These are phyloP conservation scores for Dactylellina drechsleri DNA, from an alignment of 2,329 filamentous ascomycete species.

Conservation along the genomic window DNA sequence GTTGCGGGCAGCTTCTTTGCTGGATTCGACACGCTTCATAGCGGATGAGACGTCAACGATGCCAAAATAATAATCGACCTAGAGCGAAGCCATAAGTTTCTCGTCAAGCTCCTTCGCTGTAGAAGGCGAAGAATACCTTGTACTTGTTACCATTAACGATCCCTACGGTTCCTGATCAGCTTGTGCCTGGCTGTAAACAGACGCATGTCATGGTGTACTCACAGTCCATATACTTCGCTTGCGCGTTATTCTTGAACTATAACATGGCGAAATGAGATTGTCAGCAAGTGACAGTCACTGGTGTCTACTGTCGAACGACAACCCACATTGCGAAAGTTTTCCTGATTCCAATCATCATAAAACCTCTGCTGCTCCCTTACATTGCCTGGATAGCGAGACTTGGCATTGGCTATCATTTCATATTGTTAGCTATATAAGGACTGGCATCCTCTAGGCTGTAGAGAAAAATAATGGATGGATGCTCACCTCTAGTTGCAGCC, in stretches of 20 bases:
- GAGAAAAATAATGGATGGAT: slow-evolving; percentile 14
- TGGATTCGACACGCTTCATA: slow-evolving; percentile 34
- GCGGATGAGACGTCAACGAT: slow-evolving; percentile 33
- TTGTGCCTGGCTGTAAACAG: slow-evolving; percentile 1
- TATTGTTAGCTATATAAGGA: slow-evolving; percentile 1
- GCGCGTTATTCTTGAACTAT: slow-evolving; percentile 13
- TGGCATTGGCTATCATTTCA: slow-evolving; percentile 13
- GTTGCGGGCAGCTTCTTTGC: slow-evolving; percentile 20
- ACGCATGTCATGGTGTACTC: slow-evolving; percentile 1
- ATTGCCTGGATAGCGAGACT: slow-evolving; percentile 15
- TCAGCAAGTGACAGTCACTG: slow-evolving; percentile 10
- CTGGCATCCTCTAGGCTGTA: background rate
- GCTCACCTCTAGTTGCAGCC: slow-evolving; percentile 22
- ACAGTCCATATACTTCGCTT: slow-evolving; percentile 15
- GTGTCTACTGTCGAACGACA: slow-evolving; percentile 15
- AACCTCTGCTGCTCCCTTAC: slow-evolving; percentile 17
- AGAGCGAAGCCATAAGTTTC: slow-evolving; percentile 2
- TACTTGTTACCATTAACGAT: slow-evolving; percentile 38
- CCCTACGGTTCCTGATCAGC: slow-evolving; percentile 7
- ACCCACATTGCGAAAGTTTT: slow-evolving; percentile 16
- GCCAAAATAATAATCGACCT: slow-evolving; percentile 5
- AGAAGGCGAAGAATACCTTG: slow-evolving; percentile 6
- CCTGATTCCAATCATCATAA: slow-evolving; percentile 22
- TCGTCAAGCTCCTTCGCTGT: slow-evolving; percentile 12
- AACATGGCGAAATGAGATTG: slow-evolving; percentile 12